Base-by-base conservation (phyloP, 169 alveolate species). In the Eimeria sp. region DNA sequence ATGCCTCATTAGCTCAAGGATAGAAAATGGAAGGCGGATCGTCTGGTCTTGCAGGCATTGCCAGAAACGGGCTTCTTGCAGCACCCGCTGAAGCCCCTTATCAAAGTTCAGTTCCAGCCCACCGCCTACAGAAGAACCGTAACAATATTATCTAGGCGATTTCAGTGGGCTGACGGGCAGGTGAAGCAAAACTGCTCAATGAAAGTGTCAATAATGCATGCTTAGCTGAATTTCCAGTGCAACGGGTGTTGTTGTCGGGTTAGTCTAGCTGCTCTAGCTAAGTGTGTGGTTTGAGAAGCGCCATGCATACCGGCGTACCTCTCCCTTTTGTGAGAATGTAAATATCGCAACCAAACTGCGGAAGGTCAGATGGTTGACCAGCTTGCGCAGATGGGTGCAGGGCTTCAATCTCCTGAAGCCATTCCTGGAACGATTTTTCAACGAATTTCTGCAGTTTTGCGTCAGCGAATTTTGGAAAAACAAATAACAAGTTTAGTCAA, bases 61-160 rank as follows among this genome's bases (percentile, higher is more conserved):
- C 99, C 99, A 99, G 91, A 98, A 98, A 60, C 97, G 97, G 30
- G 97, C 98, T 95, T 99, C 99, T 85, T 97, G 97, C 85, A 98
- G 85, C 33, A 97, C 96, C 85, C 97, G 97, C 78, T 98, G 95
- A 80, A 98, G 97, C 40, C 95, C 85, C 93, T 97, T 97, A 96
- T 99, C 99, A 95, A 98, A 99, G 97, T 98, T 98, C 82, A 98
- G 96, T 88, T 98, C 99, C 27, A 99, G 83, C 85, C 91, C 91
- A 54, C 97, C 96, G 33, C 97, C 91, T 89, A 64, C n/a, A 30
- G 49, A 72, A 37, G 10, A 1, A 18, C 30, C 23, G 23, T 23
- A 74, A 74, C 56, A 37, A 20, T 40, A 74, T 16, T 6, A 74
- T 3, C 1, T 13, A 1, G 52, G 78, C 52, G 8, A 30, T 30